These are phyloP conservation scores for Lichtheimia hyalospora DNA, from an alignment of 371 early-diverging fungal species.

Conservation along the genomic window DNA sequence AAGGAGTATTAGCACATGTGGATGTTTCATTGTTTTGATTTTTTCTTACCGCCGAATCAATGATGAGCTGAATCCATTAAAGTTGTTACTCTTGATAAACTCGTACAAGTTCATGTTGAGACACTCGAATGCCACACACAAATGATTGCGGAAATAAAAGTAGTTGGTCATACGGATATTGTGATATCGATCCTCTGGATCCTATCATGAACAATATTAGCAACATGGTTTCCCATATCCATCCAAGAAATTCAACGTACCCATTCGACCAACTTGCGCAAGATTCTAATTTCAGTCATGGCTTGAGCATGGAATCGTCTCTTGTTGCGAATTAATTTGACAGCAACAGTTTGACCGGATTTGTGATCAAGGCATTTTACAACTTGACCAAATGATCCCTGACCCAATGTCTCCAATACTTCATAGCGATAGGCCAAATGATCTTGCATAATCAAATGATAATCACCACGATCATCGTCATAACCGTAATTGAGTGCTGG, in stretches of 20 bases:
- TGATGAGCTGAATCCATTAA: slow-evolving; percentile 85
- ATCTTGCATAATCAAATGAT: slow-evolving; percentile 80
- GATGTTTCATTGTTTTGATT: neutral
- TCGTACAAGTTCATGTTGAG: slow-evolving; percentile 97
- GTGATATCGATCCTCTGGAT: slow-evolving; percentile 79
- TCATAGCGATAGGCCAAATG: slow-evolving; percentile 93
- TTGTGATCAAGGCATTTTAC: slow-evolving; percentile 92
- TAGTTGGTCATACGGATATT: slow-evolving; percentile 86
- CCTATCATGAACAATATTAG: slow-evolving; percentile 52
- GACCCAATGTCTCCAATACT: slow-evolving; percentile 85
- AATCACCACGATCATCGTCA: slow-evolving; percentile 95
- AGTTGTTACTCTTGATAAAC: slow-evolving; percentile 91
- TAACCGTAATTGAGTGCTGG: slow-evolving; percentile 62
- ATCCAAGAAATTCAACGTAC: slow-evolving; percentile 26
- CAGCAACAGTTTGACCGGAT: slow-evolving; percentile 83
- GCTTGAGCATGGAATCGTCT: slow-evolving; percentile 95
- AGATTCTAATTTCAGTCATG: slow-evolving; percentile 91
- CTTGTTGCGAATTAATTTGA: slow-evolving; percentile 96
- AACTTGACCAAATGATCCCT: slow-evolving; percentile 98
- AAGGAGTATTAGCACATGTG: neutral
- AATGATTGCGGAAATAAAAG: slow-evolving; percentile 92
- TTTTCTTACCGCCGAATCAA: slow-evolving; percentile 67
- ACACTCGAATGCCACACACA: slow-evolving; percentile 96
- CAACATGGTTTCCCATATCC: neutral
- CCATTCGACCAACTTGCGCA: slow-evolving; percentile 71